Conservation (phyloP, 2,329 filamentous ascomycete species). For the Chrysoporthe puriensis region DNA sequence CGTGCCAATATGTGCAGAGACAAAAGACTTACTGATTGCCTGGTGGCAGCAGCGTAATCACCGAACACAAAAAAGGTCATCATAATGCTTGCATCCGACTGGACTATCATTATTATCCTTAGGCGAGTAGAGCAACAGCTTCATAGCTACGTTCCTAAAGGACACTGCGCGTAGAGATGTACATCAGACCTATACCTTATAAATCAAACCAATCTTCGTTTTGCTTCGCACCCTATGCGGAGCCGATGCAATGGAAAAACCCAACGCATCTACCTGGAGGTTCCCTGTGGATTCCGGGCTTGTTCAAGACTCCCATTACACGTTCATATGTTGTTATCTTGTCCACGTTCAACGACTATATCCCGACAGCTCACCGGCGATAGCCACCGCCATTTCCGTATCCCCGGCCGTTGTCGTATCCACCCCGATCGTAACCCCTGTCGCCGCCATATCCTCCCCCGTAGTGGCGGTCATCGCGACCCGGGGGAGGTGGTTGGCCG, state of each 20-base stretch:
- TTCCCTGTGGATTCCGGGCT: not conserved
- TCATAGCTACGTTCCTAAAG: too few species aligned
- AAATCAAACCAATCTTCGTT: not conserved
- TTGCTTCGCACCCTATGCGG: not conserved
- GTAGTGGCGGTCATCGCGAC: slow-evolving; percentile 23
- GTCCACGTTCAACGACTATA: not conserved
- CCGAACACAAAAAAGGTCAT: too few species aligned
- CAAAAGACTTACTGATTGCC: too few species aligned
- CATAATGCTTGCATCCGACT: too few species aligned
- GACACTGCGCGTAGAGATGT: not conserved
- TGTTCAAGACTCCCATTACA: not conserved
- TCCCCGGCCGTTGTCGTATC: slow-evolving; percentile 20
- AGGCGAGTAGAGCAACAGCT: too few species aligned
- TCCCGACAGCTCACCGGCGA: slow-evolving; percentile 16
- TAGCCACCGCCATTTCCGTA: slow-evolving; percentile 26
- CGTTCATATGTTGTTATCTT: not conserved
- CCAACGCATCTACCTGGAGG: not conserved
- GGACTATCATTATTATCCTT: too few species aligned
- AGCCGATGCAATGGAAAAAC: not conserved
- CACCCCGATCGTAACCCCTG: slow-evolving; percentile 21
- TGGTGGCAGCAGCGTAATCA: too few species aligned
- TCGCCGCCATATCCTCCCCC: slow-evolving; percentile 25
- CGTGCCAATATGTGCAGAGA: too few species aligned
- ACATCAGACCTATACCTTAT: not conserved
- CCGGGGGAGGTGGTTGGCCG: slow-evolving; percentile 18